Evolutionary conservation across 2,329 filamentous ascomycete species (phyloP), one percentile per base, ranked within the genome.

Genomic region (Dryadomyces sulphureus): DNA sequence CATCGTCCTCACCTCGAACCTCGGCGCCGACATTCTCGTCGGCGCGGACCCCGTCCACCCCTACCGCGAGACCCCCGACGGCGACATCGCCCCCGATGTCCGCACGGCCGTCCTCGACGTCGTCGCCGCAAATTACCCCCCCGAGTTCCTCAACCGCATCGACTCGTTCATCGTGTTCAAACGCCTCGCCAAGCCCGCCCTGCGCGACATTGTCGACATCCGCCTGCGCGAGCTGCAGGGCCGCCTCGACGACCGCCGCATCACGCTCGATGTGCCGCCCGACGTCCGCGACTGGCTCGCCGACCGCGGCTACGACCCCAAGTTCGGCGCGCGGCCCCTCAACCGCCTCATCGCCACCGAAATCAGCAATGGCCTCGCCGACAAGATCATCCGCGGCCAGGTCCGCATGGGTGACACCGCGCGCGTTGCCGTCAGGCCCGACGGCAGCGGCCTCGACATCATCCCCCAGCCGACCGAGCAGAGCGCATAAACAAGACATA

Each of bases 91-190:
- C 16, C 72, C 79, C 1, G 75, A 77, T 0, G 76, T 89, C 41
- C 86, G 86, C 56, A 70, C 75, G 48, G 80, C 84, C 1, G 89
- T 96, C 45, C 88, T 96, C 79, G 84, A 94, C 56, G 79, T 93
- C 16, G 89, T 96, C 1, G 71, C 81, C 17, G 63, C 70, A 8
- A 70, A 67, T 44, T 81, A 95, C 59, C 79, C 90, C 5, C 92
- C 92, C 3, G 92, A 96, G 60, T 98, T 96, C 70, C 74, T 96
- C 52, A 96, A 98, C 66, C 78, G 92, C 19, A 87, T 96, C 51
- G 90, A 96, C 62, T 90, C 93, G 50, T 95, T 96, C 66, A 95
- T 96, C 60, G 69, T 96, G 58, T 96, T 96, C 72, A 90, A 89
- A 64, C 77, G 90, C 8, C 74, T 96, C 2, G 85, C 86, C 1